Base-by-base conservation (phyloP, 257 asterid genomes). In the Nicotiana tabacum region DNA sequence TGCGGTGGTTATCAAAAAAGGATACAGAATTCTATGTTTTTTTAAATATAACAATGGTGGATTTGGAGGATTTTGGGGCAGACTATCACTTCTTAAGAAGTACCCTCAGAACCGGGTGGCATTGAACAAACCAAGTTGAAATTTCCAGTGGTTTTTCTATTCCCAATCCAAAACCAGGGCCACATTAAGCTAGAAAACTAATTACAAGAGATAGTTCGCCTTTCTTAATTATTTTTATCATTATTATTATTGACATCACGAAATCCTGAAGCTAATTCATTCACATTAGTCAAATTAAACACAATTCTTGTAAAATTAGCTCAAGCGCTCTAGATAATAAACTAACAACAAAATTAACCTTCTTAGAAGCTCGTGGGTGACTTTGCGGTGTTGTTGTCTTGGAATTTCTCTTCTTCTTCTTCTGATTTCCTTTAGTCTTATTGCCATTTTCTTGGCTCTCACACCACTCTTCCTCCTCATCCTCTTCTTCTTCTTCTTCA, bases 391-490 rank as follows among this genome's bases (percentile, higher is more conserved):
- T 83, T 56, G 88, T 89, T 21, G 80, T 66, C 87, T 83, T 89
- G 35, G 86, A 66, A 72, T 85, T 90, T 15, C 83, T 51, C 85
- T 85, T 90, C 77, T 78, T 85, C 84, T 69, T 85, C 84, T 69
- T 88, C 15, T 43, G 6, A 33, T 83, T 83, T 80, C 82, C 81
- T 88, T 88, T 86, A 72, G 56, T 88, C 65, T 88, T 89, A 82
- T 86, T 64, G 8, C 43, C 70, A 18, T 78, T 64, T 4, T 64
- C 62, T 76, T 83, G 85, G 83, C 86, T 64, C 27, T 85, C 87
- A 77, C 92, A 43, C 85, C 87, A 77, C 82, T 89, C 91, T 70
- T 86, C 95, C 24, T 86, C 94, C 46, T 88, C 94, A 18, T 83
- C 87, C 68, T 69, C 82, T 6, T 43, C 66, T 2, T 80, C 83